Evolutionary conservation across 495 filamentous ascomycete genomes (phyloP), one percentile per base, ranked within the genome.

Genomic region (Thermochaetoides thermophila): DNA sequence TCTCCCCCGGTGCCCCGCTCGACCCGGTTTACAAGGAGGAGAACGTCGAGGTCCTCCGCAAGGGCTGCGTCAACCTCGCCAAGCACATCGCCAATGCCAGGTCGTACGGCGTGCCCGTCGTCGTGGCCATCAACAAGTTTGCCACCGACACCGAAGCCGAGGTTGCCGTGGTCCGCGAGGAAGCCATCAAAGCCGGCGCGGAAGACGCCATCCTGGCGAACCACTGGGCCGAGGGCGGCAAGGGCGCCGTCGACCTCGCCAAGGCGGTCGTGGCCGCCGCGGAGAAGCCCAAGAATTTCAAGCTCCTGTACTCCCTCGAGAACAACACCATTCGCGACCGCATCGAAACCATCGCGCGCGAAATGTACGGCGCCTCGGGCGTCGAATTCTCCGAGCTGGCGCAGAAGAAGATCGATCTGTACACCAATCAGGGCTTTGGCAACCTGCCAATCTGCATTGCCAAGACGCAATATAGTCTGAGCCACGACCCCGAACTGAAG

Each of bases 401-500:
- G 0, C 84, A 89, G 63, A 81, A 83, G 62, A 95, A 97, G 69
- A 78, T 95, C 40, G 85, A 95, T 48, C 83, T 74, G 15, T 97
- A 97, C 63, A 83, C 76, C 11, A 74, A 77, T 52, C 89, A 96
- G 57, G 89, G 86, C 24, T 89, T 91, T 48, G 74, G 76, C 7
- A 83, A 91, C 46, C 67, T 96, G 38, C 89, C 89, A 3, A 93
- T 95, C 54, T 96, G 87, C 58, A 76, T 95, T 39, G 86, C 87
- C 37, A 97, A 96, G 73, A 95, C 89, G 25, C 89, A 97, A 57
- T 97, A 97, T 59, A 91, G 82, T 15, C 73, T 97, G 41, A 87
- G 80, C 50, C 89, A 96, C 49, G 89, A 97, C 53, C 79, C 85
- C 9, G 71, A 78, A 14, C 68, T 97, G 39, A 97, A 97, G 64